Percentiles rank a stretch among this genome's conserved stretches.
These are phyloP conservation scores for Metschnikowia borealis DNA, from an alignment of 805 yeast genomes.

Conservation along the genomic window DNA sequence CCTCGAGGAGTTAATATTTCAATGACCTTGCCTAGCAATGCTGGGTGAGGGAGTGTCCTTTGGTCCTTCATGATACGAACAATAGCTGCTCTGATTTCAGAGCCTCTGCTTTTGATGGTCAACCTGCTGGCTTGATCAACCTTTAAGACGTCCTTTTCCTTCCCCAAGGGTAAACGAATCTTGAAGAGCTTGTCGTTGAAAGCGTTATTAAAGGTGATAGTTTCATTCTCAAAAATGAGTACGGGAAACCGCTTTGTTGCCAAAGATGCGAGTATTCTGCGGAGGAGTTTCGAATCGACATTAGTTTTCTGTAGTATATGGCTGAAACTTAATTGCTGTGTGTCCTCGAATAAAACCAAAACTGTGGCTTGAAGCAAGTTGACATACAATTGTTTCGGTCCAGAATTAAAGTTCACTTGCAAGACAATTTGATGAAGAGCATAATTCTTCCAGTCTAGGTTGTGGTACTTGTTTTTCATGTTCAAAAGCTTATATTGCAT, in stretches of 20 bases:
- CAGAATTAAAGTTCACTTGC: slow-evolving; percentile 27
- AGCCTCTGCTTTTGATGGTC: slow-evolving; percentile 22
- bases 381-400: slow-evolving; percentile 31
- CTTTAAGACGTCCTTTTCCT: slow-evolving; percentile 8
- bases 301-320: slow-evolving; percentile 26
- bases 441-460: slow-evolving; percentile 40
- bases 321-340: slow-evolving; percentile 16
- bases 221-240: slow-evolving; percentile 15
- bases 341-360: slow-evolving; percentile 34
- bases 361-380: slow-evolving; percentile 45
- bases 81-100: slow-evolving; percentile 27
- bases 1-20: slow-evolving; percentile 20
- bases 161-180: slow-evolving; percentile 29
- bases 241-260: slow-evolving; percentile 29
- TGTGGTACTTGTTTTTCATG: slow-evolving; percentile 23
- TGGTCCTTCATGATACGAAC: slow-evolving; percentile 32
- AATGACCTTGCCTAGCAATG: slow-evolving; percentile 27
- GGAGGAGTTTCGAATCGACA: slow-evolving; percentile 31
- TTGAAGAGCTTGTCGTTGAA: slow-evolving; percentile 27
- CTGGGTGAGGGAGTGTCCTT: slow-evolving; percentile 21
- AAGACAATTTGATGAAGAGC: slow-evolving; percentile 40
- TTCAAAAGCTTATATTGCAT: slow-evolving; percentile 18
- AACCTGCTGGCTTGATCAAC: slow-evolving; percentile 8
- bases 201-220: slow-evolving; percentile 17
- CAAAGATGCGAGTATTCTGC: slow-evolving; percentile 27